A percentile compares a stretch with the other conserved stretches of the same genome.
These are phyloP conservation scores for Rhizopus microsporus DNA, from an alignment of 371 early-diverging fungal genomes.

Conservation along the genomic window DNA sequence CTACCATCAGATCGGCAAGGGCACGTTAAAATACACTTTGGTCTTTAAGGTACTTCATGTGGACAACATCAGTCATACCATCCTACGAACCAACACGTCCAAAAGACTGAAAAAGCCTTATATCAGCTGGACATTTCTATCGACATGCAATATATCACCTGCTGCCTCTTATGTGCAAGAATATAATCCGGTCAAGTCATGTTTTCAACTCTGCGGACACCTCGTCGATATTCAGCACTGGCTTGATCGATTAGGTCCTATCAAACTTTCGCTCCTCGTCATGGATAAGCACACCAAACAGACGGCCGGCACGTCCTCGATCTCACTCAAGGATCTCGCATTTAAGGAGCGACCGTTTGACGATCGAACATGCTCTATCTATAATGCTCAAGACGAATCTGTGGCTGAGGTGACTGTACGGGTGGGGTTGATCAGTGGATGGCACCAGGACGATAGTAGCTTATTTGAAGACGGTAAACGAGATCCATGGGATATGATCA, in stretches of 20 bases:
- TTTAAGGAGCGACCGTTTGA: conserved; percentile 20
- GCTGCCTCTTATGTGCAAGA: conserved; percentile 32
- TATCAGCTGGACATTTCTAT: conserved; percentile 36
- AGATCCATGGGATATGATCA: conserved; percentile 20
- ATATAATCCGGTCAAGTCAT: conserved; percentile 13
- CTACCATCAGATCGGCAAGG: conserved; percentile 50
- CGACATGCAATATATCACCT: conserved; percentile 30
- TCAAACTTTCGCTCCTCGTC: conserved; percentile 27
- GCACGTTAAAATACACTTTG: conserved; percentile 36
- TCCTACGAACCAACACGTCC: conserved; percentile 16
- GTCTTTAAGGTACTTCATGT: conserved; percentile 42
- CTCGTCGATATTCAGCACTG: conserved; percentile 42
- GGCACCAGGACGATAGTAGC: conserved; percentile 25
- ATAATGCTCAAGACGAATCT: conserved; percentile 22
- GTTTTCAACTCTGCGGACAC: conserved; percentile 42
- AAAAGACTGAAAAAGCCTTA: conserved; percentile 30
- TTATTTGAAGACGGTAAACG: neutral
- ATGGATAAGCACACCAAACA: conserved; percentile 32
- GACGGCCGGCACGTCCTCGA: conserved; percentile 29
- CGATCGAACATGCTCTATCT: conserved; percentile 33
- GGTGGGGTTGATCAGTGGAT: conserved; percentile 42
- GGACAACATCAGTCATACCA: conserved; percentile 29
- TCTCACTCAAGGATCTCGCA: conserved; percentile 30
- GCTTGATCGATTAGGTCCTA: conserved; percentile 26
- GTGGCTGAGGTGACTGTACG: conserved; percentile 41